Evolutionary conservation across 2,329 filamentous ascomycete species (phyloP).

Genomic region (Xylariales sp.): DNA sequence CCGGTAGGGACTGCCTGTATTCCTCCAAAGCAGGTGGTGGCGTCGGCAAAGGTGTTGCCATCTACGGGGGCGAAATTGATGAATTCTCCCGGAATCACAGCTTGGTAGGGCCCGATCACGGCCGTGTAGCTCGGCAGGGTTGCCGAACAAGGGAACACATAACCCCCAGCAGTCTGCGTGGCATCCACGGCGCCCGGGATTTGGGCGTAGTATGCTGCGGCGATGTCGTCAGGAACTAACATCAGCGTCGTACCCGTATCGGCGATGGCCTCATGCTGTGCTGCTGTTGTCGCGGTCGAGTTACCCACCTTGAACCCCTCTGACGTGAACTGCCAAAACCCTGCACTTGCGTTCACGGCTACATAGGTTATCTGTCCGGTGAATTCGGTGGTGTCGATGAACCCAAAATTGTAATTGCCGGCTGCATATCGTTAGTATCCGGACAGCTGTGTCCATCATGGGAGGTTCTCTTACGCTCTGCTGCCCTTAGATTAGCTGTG

Average conservation of each 20-base stretch:
- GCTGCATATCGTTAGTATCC: conserved; percentile 38
- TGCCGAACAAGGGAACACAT: conserved; percentile 65
- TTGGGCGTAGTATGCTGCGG: conserved; percentile 67
- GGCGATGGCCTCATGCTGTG: conserved; percentile 54
- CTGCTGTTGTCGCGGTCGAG: conserved; percentile 27
- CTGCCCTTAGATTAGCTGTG: conserved; percentile 58
- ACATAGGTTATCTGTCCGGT: conserved; percentile 68
- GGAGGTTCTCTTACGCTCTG: conserved; percentile 47
- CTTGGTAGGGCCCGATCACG: conserved; percentile 45
- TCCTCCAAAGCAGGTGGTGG: conserved; percentile 71
- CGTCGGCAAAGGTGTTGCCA: conserved; percentile 63
- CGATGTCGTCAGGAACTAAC: conserved; percentile 63
- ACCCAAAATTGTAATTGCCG: conserved; percentile 54
- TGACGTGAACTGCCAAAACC: conserved; percentile 73
- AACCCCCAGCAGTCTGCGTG: conserved; percentile 61
- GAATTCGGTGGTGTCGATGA: conserved; percentile 68
- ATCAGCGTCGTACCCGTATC: conserved; percentile 77
- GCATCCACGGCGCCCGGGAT: conserved; percentile 62
- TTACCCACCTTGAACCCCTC: conserved; percentile 65
- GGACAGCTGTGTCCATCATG: not conserved
- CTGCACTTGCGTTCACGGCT: conserved; percentile 64
- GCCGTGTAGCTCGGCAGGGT: conserved; percentile 57
- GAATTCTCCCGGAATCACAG: conserved; percentile 50
- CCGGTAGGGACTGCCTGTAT: conserved; percentile 67
- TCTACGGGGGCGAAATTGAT: conserved; percentile 60